Base-by-base conservation (phyloP, 2,329 filamentous ascomycete species). In the Xylariales sp. region DNA sequence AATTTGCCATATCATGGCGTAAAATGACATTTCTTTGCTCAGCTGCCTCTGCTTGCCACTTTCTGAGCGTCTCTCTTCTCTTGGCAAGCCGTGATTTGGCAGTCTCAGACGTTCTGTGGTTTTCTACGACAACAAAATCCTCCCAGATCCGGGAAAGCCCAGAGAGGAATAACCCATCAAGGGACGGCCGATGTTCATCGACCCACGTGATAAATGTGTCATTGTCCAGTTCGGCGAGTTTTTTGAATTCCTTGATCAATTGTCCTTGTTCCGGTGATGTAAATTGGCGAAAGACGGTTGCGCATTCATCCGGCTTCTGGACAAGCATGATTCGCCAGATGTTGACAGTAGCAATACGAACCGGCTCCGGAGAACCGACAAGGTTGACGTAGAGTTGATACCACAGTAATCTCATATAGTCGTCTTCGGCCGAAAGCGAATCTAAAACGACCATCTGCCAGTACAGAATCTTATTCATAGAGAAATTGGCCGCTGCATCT, bases 391-490 rank as follows among this genome's bases (percentile, higher is more conserved):
- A 98, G 4, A 98, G 78, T 43, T 96, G 80, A 53, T 95, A 97
- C 71, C 89, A 96, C 29, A 97, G 78, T 23, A 96, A 72, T 46
- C 84, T 85, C 52, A 96, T 76, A 53, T 87, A 86, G 8, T 88
- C 82, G n/a, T 86, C 79, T 30, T 95, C 88, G 6, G 77, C 72
- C 4, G 86, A 84, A 13, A 93, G 79, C 4, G 83, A 80, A 3
- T 82, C 83, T 13, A 98, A 69, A 13, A 98, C 80, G 14, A 95
- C 86, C 15, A 88, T 89, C 58, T 97, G 93, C 93, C 93, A 98
- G 60, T 96, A 97, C 0, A 88, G 80, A 51, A 98, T 78, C 55
- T 89, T 91, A 42, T 87, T 76, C 60, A 98, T 77, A 41, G 94
- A 88, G 1, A 74, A 67, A 18, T 84, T 73, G 1, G 81, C 79